phyloP scores from a whole-genome alignment of 164 flowering plant genomes.

The Vitis rupestris region DNA sequence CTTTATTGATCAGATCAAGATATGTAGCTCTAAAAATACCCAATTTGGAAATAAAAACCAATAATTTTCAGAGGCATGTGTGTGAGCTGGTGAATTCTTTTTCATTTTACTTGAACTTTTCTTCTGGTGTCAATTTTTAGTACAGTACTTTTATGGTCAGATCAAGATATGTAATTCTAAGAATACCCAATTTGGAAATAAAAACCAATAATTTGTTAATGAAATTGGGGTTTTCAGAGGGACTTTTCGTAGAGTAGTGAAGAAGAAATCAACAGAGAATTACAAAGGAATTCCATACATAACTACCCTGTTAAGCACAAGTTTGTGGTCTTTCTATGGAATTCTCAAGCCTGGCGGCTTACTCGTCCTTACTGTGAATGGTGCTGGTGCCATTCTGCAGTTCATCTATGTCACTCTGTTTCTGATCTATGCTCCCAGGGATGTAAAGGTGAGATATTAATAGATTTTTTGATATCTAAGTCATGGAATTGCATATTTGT shows the following conservation, averaged over 20 bases:
- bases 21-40: too few relatives aligned
- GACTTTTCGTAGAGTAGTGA: slow-evolving; percentile 58
- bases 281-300: slow-evolving; percentile 68
- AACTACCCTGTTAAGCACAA: slow-evolving; percentile 57
- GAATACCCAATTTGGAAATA: background rate
- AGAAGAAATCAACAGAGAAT: slow-evolving; percentile 67
- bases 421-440: slow-evolving; percentile 58
- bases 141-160: too few relatives aligned
- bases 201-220: background rate
- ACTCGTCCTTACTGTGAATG: slow-evolving; percentile 64
- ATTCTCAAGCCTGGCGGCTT: slow-evolving; percentile 68
- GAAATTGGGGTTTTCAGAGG: slow-evolving; percentile 22
- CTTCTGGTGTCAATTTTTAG: too few relatives aligned
- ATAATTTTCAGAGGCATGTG: too few relatives aligned
- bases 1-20: too few relatives aligned
- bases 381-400: slow-evolving; percentile 53
- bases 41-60: too few relatives aligned
- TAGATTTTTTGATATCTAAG: background rate
- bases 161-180: too few relatives aligned
- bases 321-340: slow-evolving; percentile 79
- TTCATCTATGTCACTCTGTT: slow-evolving; percentile 60
- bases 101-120: too few relatives aligned
- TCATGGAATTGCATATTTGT: background rate
- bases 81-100: too few relatives aligned
- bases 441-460: slow-evolving; percentile 39